A percentile compares a stretch with the other conserved stretches of the same genome.
These are phyloP conservation scores for Cutaneotrichosporon spelunceum DNA, from an alignment of 1,284 basidiomycete species.

Conservation along the genomic window DNA sequence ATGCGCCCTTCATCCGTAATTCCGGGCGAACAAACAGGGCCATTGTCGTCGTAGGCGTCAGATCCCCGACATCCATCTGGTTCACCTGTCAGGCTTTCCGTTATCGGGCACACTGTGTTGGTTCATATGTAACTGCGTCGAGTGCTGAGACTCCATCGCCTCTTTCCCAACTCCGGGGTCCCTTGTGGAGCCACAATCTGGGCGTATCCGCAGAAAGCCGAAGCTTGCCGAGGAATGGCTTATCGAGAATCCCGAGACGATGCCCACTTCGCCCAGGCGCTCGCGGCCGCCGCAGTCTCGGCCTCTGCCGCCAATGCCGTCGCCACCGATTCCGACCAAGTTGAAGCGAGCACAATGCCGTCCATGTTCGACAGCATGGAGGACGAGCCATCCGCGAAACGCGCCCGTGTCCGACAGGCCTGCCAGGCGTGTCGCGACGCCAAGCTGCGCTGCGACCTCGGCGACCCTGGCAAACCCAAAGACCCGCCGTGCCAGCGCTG, in stretches of 20 bases:
- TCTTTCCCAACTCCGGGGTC: no score
- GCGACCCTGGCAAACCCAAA: constrained; percentile 12
- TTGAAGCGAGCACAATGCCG: neutral
- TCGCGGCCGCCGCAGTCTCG: no score
- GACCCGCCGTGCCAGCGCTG: constrained; percentile 24
- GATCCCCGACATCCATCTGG: no score
- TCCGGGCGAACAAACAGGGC: no score
- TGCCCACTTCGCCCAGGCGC: neutral
- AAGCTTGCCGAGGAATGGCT: neutral
- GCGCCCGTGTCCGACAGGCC: constrained; percentile 7
- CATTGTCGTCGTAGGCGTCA: no score
- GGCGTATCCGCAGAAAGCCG: neutral
- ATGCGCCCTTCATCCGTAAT: no score
- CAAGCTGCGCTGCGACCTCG: constrained; percentile 18
- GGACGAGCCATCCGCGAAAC: constrained; percentile 8
- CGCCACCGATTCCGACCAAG: neutral
- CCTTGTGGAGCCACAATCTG: no score
- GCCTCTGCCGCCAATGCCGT: neutral
- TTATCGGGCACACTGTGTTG: no score
- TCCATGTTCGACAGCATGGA: neutral
- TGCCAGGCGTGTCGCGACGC: constrained; percentile 11
- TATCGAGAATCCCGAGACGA: neutral
- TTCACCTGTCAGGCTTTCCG: no score
- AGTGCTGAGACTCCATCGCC: no score
- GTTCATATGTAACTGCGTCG: no score